A percentile compares a stretch with the other conserved stretches of the same genome.
These are phyloP conservation scores for Kodamaea sp. DNA, from an alignment of 1,139 yeast genomes.

Conservation along the genomic window DNA sequence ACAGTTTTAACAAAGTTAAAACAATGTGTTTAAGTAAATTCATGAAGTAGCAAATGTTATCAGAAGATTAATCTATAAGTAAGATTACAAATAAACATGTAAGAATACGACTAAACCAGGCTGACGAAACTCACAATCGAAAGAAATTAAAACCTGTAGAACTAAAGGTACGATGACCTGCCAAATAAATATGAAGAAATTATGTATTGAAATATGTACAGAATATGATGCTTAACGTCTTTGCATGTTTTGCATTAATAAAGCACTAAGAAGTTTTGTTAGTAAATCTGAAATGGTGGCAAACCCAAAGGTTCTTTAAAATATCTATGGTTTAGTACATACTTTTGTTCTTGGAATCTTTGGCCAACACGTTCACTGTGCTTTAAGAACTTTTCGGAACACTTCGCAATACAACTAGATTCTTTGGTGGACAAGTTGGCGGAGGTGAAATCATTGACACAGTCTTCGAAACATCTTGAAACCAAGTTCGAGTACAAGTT, in stretches of 20 bases:
- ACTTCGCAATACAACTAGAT: constrained; percentile 78
- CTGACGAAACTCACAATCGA: constrained; percentile 1
- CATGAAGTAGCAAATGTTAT: constrained; percentile 9
- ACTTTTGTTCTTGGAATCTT: constrained; percentile 96
- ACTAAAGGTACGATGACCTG: constrained; percentile 3
- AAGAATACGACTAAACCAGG: constrained; percentile 1
- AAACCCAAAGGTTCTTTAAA: not conserved
- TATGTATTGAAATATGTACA: constrained; percentile 10
- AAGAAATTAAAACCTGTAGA: not conserved
- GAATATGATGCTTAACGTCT: constrained; percentile 20
- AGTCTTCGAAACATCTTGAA: constrained; percentile 94
- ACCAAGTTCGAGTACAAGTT: constrained; percentile 90
- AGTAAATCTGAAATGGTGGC: constrained; percentile 15
- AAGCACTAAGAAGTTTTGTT: constrained; percentile 32
- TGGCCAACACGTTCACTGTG: constrained; percentile 98
- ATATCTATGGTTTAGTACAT: constrained; percentile 7
- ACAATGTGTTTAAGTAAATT: constrained; percentile 5
- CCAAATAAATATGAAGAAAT: too few species aligned
- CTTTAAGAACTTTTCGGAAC: constrained; percentile 96
- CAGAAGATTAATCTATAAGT: constrained; percentile 2
- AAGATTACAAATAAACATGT: constrained; percentile 2
- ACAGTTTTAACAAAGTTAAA: not conserved
- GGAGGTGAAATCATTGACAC: constrained; percentile 97
- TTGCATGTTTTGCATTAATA: constrained; percentile 49
- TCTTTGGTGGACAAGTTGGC: constrained; percentile 82